A percentile compares a stretch with the other conserved stretches of the same genome.
phyloP scores from a whole-genome alignment of 2,329 filamentous ascomycete genomes.

The Penicillium thymicola region DNA sequence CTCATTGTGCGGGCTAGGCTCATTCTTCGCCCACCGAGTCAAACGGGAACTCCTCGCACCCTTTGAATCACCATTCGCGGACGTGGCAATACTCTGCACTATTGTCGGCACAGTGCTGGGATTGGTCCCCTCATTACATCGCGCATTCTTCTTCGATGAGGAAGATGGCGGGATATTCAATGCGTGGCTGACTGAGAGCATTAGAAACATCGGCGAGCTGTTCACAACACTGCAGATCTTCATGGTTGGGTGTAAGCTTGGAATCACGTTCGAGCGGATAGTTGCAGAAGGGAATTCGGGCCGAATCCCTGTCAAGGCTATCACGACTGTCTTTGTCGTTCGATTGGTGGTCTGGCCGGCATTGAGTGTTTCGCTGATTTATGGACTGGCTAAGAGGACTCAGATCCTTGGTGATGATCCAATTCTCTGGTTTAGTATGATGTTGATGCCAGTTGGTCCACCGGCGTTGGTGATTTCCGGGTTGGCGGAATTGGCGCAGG shows the following conservation, averaged over 20 bases:
- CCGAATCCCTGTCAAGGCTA: slow-evolving; percentile 42
- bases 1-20: slow-evolving; percentile 28
- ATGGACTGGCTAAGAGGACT: slow-evolving; percentile 52
- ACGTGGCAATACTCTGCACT: slow-evolving; percentile 61
- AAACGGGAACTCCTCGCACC: slow-evolving; percentile 36
- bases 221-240: slow-evolving; percentile 65
- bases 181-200: slow-evolving; percentile 61
- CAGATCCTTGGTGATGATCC: slow-evolving; percentile 54
- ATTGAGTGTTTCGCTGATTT: slow-evolving; percentile 56
- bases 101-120: slow-evolving; percentile 55
- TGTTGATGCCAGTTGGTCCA: slow-evolving; percentile 55
- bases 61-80: slow-evolving; percentile 53
- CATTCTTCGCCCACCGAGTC: slow-evolving; percentile 33
- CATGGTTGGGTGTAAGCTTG: slow-evolving; percentile 64
- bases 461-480: slow-evolving; percentile 38
- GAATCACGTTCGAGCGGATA: slow-evolving; percentile 50
- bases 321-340: slow-evolving; percentile 36
- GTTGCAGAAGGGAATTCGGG: slow-evolving; percentile 35
- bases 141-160: slow-evolving; percentile 58
- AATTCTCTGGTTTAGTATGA: slow-evolving; percentile 63
- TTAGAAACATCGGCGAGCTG: slow-evolving; percentile 61
- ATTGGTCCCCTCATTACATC: slow-evolving; percentile 57
- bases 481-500: slow-evolving; percentile 45
- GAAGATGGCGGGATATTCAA: slow-evolving; percentile 62
- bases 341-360: slow-evolving; percentile 62